These are phyloP conservation scores for Pezicula neosporulosa DNA, from an alignment of 2,329 filamentous ascomycete species.

Conservation along the genomic window DNA sequence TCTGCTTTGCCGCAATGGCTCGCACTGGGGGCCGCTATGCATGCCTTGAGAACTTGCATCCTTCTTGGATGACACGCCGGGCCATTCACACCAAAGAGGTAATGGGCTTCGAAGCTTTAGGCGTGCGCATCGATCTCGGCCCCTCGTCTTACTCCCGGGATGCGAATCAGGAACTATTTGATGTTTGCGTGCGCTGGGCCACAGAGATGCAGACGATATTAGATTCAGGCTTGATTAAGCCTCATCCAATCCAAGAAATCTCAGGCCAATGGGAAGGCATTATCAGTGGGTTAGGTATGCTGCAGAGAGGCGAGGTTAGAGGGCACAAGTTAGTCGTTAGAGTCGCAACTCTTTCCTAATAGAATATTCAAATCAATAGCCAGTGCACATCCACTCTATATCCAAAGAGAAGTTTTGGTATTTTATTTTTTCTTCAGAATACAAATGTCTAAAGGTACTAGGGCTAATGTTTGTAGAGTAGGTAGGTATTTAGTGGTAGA, in stretches of 20 bases:
- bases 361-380: too few species aligned
- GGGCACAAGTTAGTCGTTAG: neutral
- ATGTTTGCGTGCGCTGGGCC: neutral
- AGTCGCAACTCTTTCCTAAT: too few species aligned
- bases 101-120: neutral
- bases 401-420: too few species aligned
- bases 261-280: neutral
- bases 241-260: neutral
- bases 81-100: neutral
- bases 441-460: too few species aligned
- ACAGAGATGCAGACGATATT: neutral
- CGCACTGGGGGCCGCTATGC: constrained; percentile 29
- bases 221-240: neutral
- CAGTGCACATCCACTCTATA: too few species aligned
- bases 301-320: neutral
- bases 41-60: constrained; percentile 24
- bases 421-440: too few species aligned
- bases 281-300: neutral
- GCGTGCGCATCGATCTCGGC: neutral
- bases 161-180: neutral
- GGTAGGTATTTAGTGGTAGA: too few species aligned
- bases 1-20: constrained; percentile 23
- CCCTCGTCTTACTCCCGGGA: neutral
- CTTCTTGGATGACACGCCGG: constrained; percentile 21
- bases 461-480: too few species aligned